Conservation (phyloP, 2,329 filamentous ascomycete species). For the Clarireedia paspali region DNA sequence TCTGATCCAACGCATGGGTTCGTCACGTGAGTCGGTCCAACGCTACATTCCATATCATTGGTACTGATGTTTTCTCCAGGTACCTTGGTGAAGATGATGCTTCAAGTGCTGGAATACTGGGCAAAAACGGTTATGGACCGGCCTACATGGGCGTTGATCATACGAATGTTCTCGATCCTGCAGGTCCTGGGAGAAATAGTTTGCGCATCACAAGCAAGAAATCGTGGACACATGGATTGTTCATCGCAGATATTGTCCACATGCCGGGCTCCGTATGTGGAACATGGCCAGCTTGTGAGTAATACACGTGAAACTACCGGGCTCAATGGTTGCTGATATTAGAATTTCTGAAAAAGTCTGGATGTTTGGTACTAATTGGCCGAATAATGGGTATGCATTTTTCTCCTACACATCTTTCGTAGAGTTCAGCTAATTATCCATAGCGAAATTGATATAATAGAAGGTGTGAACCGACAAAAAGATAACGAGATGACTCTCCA, state of each 20-base stretch:
- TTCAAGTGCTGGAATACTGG: background rate
- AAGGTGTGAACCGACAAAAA: background rate
- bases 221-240: conserved; percentile 55
- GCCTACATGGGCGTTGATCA: conserved; percentile 63
- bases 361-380: conserved; percentile 4
- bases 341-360: background rate
- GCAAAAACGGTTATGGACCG: conserved; percentile 30
- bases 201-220: conserved; percentile 58
- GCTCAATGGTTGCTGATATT: background rate
- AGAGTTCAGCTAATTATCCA: background rate
- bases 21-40: conserved; percentile 15
- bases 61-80: background rate
- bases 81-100: background rate
- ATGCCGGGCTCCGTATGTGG: conserved; percentile 63
- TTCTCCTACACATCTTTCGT: background rate
- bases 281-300: conserved; percentile 50
- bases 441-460: conserved; percentile 7
- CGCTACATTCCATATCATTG: background rate
- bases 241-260: conserved; percentile 61
- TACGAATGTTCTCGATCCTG: conserved; percentile 39
- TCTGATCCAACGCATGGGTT: conserved; percentile 3
- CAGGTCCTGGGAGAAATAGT: conserved; percentile 36
- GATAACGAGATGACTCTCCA: conserved; percentile 4
- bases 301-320: background rate
- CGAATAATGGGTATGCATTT: background rate